These are phyloP conservation scores for Tephrocybe rancida DNA, from an alignment of 768 basidiomycete species.

Conservation along the genomic window DNA sequence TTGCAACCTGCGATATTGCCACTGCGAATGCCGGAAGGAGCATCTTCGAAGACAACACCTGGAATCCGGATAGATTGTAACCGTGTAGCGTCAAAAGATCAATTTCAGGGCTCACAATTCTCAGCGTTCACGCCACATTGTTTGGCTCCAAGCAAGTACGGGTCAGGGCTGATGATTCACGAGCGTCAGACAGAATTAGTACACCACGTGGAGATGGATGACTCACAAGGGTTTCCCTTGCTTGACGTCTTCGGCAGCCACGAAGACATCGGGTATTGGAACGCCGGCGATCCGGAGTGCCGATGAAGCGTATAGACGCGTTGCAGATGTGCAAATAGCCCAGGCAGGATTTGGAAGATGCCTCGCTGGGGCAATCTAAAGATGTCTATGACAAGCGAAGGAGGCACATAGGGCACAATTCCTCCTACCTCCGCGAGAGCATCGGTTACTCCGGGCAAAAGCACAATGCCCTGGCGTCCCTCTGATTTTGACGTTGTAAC, in stretches of 20 bases:
- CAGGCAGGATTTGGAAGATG: constrained; percentile 64
- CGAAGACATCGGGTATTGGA: constrained; percentile 70
- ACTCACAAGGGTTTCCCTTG: constrained; percentile 79
- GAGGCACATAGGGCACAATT: not conserved
- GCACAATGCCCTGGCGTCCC: constrained; percentile 63
- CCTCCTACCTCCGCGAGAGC: constrained; percentile 57
- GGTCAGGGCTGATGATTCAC: constrained; percentile 65
- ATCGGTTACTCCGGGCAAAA: constrained; percentile 69
- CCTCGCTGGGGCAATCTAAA: constrained; percentile 37
- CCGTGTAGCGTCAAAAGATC: not conserved
- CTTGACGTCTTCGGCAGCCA: constrained; percentile 82
- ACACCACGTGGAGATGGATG: not conserved
- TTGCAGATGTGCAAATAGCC: constrained; percentile 91
- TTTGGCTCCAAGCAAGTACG: constrained; percentile 86
- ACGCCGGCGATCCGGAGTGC: constrained; percentile 71
- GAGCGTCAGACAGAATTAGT: constrained; percentile 1
- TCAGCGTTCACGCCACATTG: constrained; percentile 63
- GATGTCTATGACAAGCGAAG: not conserved
- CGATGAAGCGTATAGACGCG: constrained; percentile 69
- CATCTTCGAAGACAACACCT: constrained; percentile 92
- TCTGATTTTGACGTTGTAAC: constrained; percentile 56
- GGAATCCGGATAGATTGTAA: constrained; percentile 6
- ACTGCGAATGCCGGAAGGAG: constrained; percentile 81
- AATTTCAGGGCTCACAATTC: constrained; percentile 48
- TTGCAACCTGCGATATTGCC: constrained; percentile 83